phyloP scores from a whole-genome alignment of 2,329 filamentous ascomycete species.

The Colletotrichum noveboracense region DNA sequence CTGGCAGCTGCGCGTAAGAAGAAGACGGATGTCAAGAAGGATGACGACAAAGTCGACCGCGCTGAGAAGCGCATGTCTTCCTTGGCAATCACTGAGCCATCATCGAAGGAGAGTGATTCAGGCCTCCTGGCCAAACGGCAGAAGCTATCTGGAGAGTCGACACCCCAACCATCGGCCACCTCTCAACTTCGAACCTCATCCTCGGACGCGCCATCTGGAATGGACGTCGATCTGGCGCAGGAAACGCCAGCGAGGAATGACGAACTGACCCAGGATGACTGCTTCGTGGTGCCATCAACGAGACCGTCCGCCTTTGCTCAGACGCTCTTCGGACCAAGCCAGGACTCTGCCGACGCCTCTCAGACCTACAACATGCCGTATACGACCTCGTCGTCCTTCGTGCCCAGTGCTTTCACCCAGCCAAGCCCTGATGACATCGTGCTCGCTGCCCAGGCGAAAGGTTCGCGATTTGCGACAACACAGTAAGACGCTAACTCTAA shows the following conservation, averaged over 20 bases:
- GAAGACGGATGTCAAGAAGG: constrained; percentile 67
- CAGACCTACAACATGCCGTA: constrained; percentile 53
- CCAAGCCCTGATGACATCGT: constrained; percentile 94
- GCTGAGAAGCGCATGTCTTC: constrained; percentile 34
- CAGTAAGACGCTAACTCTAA: constrained; percentile 59
- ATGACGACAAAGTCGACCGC: constrained; percentile 29
- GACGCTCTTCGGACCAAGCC: constrained; percentile 52
- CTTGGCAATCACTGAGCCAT: constrained; percentile 23
- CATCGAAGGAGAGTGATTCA: constrained; percentile 22
- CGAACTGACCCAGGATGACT: not conserved
- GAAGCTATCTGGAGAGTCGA: constrained; percentile 25
- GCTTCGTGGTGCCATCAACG: constrained; percentile 22
- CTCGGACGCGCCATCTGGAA: not conserved
- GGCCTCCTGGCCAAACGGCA: constrained; percentile 25
- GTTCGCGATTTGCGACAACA: constrained; percentile 68
- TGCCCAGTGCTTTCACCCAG: constrained; percentile 73
- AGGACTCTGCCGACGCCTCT: constrained; percentile 25
- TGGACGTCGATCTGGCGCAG: constrained; percentile 4
- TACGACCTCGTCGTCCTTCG: constrained; percentile 51
- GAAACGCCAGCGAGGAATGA: not conserved
- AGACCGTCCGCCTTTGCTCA: constrained; percentile 63
- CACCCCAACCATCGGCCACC: not conserved
- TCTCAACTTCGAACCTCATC: not conserved
- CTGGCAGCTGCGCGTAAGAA: constrained; percentile 86
- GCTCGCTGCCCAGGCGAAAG: constrained; percentile 85